A percentile compares a stretch with the other conserved stretches of the same genome.
Conservation (phyloP, 176 grass and related monocot genomes). For the Eragrostis curvula region DNA sequence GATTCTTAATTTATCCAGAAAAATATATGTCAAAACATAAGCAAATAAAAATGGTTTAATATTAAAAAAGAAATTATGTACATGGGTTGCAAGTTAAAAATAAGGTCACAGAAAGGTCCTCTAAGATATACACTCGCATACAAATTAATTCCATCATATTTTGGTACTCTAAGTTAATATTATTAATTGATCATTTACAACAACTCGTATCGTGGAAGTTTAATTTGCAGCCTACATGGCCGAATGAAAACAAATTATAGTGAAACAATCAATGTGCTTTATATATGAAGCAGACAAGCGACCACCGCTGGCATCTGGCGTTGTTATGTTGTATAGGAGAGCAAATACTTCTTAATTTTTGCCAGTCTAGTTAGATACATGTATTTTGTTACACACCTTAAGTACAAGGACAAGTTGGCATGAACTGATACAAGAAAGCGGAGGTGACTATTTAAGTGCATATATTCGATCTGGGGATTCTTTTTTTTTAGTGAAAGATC, state of each 20-base stretch:
- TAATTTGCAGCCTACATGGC: neutral
- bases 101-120: neutral
- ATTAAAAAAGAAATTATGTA: too few relatives aligned
- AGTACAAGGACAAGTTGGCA: neutral
- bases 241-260: neutral
- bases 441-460: neutral
- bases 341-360: neutral
- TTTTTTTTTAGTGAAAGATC: too few relatives aligned
- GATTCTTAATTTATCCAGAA: neutral
- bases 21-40: neutral
- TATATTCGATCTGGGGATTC: neutral
- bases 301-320: neutral
- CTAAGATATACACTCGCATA: neutral
- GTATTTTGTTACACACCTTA: neutral
- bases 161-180: neutral
- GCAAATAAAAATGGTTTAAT: neutral
- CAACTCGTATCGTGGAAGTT: neutral
- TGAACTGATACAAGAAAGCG: neutral
- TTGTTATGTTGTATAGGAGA: neutral
- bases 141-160: neutral
- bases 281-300: neutral
- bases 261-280: neutral
- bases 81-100: neutral
- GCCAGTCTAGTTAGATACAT: neutral
- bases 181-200: neutral